Conservation (phyloP, 2,329 filamentous ascomycete genomes). For the Alternaria dauci region DNA sequence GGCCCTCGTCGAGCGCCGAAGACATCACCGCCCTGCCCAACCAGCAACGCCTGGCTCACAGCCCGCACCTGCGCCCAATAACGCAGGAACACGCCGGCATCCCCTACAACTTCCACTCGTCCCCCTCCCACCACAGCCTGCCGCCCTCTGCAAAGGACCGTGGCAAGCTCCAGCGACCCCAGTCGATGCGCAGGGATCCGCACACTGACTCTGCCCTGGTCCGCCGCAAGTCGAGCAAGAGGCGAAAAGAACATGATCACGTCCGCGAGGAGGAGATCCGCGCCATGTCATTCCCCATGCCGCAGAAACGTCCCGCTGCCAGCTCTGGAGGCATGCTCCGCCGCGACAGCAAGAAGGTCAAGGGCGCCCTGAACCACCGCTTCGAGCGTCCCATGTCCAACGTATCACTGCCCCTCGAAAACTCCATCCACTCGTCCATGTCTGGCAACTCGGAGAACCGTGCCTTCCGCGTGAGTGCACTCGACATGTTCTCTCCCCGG, state of each 20-base stretch:
- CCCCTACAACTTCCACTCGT: conserved; percentile 56
- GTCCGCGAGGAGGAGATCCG: conserved; percentile 87
- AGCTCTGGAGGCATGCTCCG: conserved; percentile 68
- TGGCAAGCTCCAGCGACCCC: conserved; percentile 57
- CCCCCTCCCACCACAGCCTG: conserved; percentile 48
- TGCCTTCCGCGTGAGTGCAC: conserved; percentile 80
- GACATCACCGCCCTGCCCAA: conserved; percentile 59
- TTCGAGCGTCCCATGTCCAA: conserved; percentile 73
- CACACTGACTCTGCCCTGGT: conserved; percentile 65
- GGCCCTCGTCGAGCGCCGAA: conserved; percentile 49
- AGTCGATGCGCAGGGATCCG: conserved; percentile 65
- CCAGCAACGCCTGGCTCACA: conserved; percentile 52
- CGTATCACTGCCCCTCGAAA: conserved; percentile 75
- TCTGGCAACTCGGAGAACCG: conserved; percentile 77
- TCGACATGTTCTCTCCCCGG: conserved; percentile 84
- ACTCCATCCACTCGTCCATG: conserved; percentile 78
- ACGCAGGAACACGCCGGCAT: conserved; percentile 53
- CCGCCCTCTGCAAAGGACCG: conserved; percentile 48
- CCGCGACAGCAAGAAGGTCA: conserved; percentile 72
- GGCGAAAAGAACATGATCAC: conserved; percentile 71
- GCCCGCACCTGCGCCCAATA: conserved; percentile 58
- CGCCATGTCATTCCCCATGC: conserved; percentile 76
- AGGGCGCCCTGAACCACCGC: conserved; percentile 63
- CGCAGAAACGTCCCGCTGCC: conserved; percentile 68
- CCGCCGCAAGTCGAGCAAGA: conserved; percentile 75